These are phyloP conservation scores for Polygonum maritimum DNA, from an alignment of 148 eudicot species.

Conservation along the genomic window DNA sequence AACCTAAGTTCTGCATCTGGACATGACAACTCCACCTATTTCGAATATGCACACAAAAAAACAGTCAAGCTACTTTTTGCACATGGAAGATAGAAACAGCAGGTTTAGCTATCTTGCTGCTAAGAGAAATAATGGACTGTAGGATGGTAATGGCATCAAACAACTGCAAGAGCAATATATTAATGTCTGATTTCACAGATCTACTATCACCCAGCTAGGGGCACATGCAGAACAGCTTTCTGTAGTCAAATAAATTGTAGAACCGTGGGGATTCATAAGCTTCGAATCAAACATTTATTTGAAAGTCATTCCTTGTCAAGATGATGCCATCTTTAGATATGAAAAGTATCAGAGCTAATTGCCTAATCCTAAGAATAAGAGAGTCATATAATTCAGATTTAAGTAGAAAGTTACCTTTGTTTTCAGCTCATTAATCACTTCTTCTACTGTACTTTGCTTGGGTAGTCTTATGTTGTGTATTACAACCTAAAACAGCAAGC, in stretches of 20 bases:
- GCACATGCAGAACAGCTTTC: neutral
- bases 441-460: slow-evolving; percentile 71
- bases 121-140: neutral
- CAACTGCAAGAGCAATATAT: neutral
- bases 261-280: neutral
- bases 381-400: neutral
- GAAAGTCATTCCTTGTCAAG: neutral
- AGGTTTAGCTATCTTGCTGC: neutral
- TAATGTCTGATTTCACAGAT: neutral
- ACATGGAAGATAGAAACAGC: neutral
- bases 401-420: slow-evolving; percentile 38
- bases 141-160: neutral
- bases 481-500: slow-evolving; percentile 37
- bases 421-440: slow-evolving; percentile 65
- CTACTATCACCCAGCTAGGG: neutral
- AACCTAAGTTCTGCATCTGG: slow-evolving; percentile 85
- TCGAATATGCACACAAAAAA: neutral
- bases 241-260: neutral
- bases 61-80: slow-evolving; percentile 8
- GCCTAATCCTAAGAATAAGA: neutral
- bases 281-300: neutral
- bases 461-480: slow-evolving; percentile 66
- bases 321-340: neutral
- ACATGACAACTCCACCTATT: slow-evolving; percentile 77
- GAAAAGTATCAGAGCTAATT: neutral